Evolutionary conservation across 2,329 filamentous ascomycete genomes (phyloP), one percentile per base, ranked within the genome.

Genomic region (Rutstroemia sp.): DNA sequence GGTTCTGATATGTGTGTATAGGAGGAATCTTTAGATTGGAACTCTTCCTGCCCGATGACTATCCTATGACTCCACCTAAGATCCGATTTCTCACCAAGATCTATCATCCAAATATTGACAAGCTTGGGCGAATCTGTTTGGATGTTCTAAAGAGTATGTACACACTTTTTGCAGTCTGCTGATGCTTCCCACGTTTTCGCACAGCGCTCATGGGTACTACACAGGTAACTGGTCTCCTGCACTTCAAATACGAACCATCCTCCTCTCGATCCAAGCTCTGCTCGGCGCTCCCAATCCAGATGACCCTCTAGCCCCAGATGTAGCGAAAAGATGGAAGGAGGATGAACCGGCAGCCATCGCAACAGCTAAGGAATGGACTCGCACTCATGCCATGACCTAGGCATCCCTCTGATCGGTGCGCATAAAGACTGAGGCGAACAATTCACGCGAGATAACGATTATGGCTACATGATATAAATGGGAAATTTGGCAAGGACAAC

Each of bases 1-100:
- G 25, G 41, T 41, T 44, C 57, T 65, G 34, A 65, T 46, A 46
- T 37, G 49, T 50, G 16, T 39, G 2, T 46, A 30, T 53, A 71
- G 69, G 69, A 30, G 94, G 95, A 49, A 81, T 96, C 62, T 99
- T 99, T 79, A 92, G 95, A 74, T 87, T 97, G 60, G 94, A 99
- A 74, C 84, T 99, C 19, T 99, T 99, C 73, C 81, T 99, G 23
- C 95, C 95, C 46, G 94, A 99, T 69, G 94, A 99, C 76, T 99
- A 99, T 72, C 94, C 94, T 44, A 99, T 99, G 94, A 96, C 91
- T 37, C 92, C 94, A 54, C 94, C 94, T 47, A 96, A 96, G 79
- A 96, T 99, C 70, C 89, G 94, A 55, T 99, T 99, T 75, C 79
- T 99, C 52, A 99, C 95, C 66, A 96, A 96, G 76, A 97, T 99